phyloP scores from a whole-genome alignment of 2,329 filamentous ascomycete genomes.

The Sarocladium oryzae region DNA sequence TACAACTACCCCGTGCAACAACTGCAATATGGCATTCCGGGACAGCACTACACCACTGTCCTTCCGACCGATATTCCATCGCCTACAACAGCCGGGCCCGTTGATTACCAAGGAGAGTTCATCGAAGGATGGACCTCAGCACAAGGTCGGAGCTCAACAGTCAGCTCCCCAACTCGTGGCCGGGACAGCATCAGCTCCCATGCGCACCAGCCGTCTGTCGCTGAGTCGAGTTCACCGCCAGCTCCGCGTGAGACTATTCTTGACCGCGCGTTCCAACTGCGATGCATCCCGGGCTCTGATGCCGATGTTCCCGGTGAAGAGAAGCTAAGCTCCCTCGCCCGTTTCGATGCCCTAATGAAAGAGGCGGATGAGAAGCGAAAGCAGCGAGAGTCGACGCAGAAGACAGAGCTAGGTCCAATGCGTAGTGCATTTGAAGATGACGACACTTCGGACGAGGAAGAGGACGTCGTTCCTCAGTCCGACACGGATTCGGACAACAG shows the following conservation, averaged over 20 bases:
- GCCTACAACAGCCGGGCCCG: conserved; percentile 38
- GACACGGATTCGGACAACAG: conserved; percentile 32
- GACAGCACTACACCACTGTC: conserved; percentile 44
- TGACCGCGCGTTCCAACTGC: conserved; percentile 59
- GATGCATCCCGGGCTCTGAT: conserved; percentile 56
- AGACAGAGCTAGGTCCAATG: conserved; percentile 27
- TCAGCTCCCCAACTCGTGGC: conserved; percentile 50
- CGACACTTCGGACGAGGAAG: conserved; percentile 36
- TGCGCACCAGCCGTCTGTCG: conserved; percentile 29
- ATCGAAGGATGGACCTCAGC: conserved; percentile 56
- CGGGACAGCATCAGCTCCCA: conserved; percentile 50
- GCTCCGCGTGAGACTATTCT: conserved; percentile 57
- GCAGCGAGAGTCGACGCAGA: conserved; percentile 29
- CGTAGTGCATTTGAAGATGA: conserved; percentile 47
- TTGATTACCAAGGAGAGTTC: conserved; percentile 46
- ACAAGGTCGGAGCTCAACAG: conserved; percentile 50
- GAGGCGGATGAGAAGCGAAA: conserved; percentile 48
- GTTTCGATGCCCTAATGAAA: conserved; percentile 60
- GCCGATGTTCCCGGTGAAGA: conserved; percentile 49
- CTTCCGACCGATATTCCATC: conserved; percentile 51
- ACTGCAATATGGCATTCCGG: conserved; percentile 30
- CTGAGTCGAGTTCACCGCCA: conserved; percentile 44
- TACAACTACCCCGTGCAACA: conserved; percentile 35
- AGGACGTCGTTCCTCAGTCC: conserved; percentile 33
- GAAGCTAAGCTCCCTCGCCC: conserved; percentile 56